These are phyloP conservation scores for Sherardia arvensis DNA, from an alignment of 257 asterid genomes.

Conservation along the genomic window DNA sequence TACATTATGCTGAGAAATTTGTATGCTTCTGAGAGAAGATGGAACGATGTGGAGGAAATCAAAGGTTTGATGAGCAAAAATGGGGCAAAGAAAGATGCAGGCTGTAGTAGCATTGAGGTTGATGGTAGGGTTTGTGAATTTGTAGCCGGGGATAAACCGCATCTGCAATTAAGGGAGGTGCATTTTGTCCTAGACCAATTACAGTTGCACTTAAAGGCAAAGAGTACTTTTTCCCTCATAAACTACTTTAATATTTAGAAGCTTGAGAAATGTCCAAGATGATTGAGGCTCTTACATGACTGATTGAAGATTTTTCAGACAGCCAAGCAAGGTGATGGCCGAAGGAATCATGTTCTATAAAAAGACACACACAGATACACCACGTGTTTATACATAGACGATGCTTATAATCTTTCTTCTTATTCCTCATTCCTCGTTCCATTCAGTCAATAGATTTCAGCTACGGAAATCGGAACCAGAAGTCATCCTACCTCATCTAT, in stretches of 20 bases:
- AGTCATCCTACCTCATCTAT: not conserved
- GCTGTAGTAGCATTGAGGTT: conserved; percentile 67
- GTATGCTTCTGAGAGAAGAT: conserved; percentile 83
- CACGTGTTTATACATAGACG: not conserved
- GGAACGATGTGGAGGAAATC: conserved; percentile 70
- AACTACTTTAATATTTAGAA: conserved; percentile 21
- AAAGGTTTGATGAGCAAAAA: conserved; percentile 51
- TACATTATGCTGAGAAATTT: conserved; percentile 74
- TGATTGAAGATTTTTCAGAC: not conserved
- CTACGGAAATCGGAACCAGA: not conserved
- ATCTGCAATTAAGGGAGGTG: conserved; percentile 34
- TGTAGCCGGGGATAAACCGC: conserved; percentile 50
- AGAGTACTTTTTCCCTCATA: conserved; percentile 17
- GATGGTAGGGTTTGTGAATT: conserved; percentile 54
- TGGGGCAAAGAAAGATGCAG: conserved; percentile 83
- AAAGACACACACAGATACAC: not conserved
- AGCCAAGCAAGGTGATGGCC: not conserved
- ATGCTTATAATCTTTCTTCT: conserved; percentile 1
- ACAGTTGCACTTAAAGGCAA: conserved; percentile 51
- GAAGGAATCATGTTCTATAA: not conserved
- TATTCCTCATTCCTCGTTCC: not conserved
- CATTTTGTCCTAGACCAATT: conserved; percentile 38
- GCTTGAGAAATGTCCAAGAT: conserved; percentile 10
- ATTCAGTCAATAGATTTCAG: not conserved
- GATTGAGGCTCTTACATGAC: not conserved